phyloP scores from a whole-genome alignment of 495 filamentous ascomycete genomes.

The Xylaria cubensis region DNA sequence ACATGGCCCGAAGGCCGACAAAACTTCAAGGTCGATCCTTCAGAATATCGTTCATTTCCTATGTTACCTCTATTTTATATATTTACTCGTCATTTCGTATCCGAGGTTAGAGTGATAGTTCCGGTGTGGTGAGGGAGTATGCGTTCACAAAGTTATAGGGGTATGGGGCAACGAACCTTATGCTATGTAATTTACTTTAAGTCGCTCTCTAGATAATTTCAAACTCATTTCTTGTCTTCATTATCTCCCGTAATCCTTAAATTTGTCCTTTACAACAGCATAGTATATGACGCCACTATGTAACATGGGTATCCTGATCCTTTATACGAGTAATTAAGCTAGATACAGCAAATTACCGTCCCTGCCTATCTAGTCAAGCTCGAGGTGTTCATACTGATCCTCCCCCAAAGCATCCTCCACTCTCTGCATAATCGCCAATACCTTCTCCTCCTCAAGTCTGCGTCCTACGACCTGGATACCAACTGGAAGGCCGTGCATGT shows the following conservation, averaged over 20 bases:
- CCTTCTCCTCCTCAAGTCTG: conserved; percentile 90
- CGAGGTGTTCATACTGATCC: conserved; percentile 69
- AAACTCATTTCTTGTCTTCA: background rate
- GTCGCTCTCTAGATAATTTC: background rate
- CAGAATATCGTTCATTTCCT: background rate
- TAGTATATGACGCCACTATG: background rate
- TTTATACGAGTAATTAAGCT: background rate
- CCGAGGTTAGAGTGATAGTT: background rate
- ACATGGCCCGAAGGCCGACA: background rate
- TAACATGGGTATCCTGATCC: background rate
- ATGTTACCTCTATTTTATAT: background rate
- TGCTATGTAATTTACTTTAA: background rate
- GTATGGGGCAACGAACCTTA: background rate
- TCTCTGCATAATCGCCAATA: conserved; percentile 81
- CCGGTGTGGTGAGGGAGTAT: background rate
- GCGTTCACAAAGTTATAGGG: background rate
- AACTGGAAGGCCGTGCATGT: conserved; percentile 88
- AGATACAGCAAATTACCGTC: background rate
- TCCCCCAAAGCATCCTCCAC: conserved; percentile 76
- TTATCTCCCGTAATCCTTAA: background rate
- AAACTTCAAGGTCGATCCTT: background rate
- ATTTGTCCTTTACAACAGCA: background rate
- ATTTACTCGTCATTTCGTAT: background rate
- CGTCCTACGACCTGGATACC: conserved; percentile 86
- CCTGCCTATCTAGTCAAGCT: conserved; percentile 44